Percentiles rank a stretch among this genome's conserved stretches.
Conservation (phyloP, 306 rosid species). For the Ochetophila trinervis region DNA sequence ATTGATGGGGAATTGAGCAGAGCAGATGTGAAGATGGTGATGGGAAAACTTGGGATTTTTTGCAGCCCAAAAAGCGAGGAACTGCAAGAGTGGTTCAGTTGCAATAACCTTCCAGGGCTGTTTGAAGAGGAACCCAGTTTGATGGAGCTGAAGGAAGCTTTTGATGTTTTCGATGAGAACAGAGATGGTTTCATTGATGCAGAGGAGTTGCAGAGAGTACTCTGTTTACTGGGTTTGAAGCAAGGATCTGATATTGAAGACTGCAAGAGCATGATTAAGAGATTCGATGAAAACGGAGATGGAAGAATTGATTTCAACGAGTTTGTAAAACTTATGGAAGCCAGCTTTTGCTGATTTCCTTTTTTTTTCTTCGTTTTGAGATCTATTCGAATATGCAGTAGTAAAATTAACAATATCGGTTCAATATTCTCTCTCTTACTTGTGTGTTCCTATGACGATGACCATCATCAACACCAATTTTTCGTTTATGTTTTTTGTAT, state of each 20-base stretch:
- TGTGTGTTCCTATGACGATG: neutral
- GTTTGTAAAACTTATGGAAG: constrained; percentile 73
- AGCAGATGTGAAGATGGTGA: constrained; percentile 53
- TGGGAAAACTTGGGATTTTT: constrained; percentile 50
- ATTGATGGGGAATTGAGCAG: constrained; percentile 35
- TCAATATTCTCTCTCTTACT: neutral
- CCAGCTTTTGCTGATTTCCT: constrained; percentile 41
- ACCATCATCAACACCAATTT: neutral
- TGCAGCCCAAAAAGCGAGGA: constrained; percentile 53
- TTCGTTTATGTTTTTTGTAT: too few relatives aligned
- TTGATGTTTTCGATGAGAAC: constrained; percentile 79
- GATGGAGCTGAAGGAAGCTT: constrained; percentile 81
- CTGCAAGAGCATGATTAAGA: constrained; percentile 68
- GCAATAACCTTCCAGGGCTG: constrained; percentile 43
- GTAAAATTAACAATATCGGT: neutral
- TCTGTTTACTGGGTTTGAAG: constrained; percentile 51
- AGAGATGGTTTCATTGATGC: constrained; percentile 77
- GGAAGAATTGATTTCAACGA: constrained; percentile 72
- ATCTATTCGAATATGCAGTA: neutral
- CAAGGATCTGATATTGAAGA: constrained; percentile 41
- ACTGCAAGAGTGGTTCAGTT: constrained; percentile 28
- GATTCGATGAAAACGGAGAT: constrained; percentile 56
- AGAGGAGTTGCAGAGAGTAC: constrained; percentile 61
- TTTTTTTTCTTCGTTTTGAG: neutral
- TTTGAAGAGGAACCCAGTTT: constrained; percentile 90